Conservation (phyloP, 2,329 filamentous ascomycete species). For the Monosporascus sp. region DNA sequence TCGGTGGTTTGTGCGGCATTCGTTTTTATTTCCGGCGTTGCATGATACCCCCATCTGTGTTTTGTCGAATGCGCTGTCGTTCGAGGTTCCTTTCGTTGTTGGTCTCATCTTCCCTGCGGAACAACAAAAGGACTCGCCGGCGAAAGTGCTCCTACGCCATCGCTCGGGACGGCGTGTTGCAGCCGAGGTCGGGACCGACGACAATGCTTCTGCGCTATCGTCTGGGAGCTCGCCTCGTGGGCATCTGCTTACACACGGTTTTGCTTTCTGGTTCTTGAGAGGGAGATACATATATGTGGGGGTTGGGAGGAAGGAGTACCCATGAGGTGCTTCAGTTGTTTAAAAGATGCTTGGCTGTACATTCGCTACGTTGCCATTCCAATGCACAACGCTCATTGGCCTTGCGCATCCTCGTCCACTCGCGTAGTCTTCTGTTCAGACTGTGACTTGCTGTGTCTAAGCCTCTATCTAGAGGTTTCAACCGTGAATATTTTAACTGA, state of each 20-base stretch:
- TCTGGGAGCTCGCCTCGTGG: conserved; percentile 30
- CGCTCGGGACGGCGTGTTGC: conserved; percentile 42
- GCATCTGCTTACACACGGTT: conserved; percentile 27
- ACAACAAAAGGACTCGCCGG: conserved; percentile 26
- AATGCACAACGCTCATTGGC: conserved; percentile 11
- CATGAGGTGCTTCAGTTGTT: background rate
- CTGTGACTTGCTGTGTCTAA: too few species aligned
- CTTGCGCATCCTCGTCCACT: conserved; percentile 3
- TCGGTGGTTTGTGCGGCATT: conserved; percentile 14
- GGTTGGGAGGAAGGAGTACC: background rate
- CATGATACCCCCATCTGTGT: conserved; percentile 51
- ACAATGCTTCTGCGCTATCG: conserved; percentile 55
- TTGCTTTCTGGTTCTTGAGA: conserved; percentile 17
- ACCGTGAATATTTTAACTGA: too few species aligned
- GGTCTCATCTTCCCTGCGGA: too few species aligned
- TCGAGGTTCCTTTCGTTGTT: conserved; percentile 22
- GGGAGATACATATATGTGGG: conserved; percentile 5
- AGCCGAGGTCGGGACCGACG: conserved; percentile 34
- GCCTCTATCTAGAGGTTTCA: too few species aligned
- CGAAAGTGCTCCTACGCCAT: conserved; percentile 45
- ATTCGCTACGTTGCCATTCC: conserved; percentile 17
- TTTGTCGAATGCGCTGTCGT: conserved; percentile 45
- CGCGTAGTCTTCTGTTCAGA: too few species aligned
- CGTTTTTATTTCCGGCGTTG: conserved; percentile 22
- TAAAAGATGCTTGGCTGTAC: conserved; percentile 9